These are phyloP conservation scores for Pulveroboletus sp. DNA, from an alignment of 768 basidiomycete species.

Conservation along the genomic window DNA sequence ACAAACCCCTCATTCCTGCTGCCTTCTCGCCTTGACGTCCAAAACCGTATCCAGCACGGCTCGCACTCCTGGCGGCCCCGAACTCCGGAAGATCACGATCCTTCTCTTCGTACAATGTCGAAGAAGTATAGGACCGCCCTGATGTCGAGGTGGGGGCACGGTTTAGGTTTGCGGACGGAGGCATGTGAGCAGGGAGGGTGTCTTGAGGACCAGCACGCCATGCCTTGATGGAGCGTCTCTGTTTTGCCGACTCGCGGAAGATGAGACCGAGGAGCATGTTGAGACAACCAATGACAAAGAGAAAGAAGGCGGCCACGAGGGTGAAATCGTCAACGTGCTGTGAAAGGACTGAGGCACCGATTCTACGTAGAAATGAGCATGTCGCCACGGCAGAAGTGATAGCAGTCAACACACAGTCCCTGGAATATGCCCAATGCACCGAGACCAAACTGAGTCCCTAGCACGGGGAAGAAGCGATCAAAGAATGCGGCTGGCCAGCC, in stretches of 20 bases:
- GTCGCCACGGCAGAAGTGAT: neutral
- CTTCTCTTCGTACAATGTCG: constrained; percentile 31
- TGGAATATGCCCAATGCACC: constrained; percentile 87
- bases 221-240: constrained; percentile 56
- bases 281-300: constrained; percentile 87
- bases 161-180: constrained; percentile 17
- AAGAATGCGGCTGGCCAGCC: constrained; percentile 80
- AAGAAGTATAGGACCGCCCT: constrained; percentile 22
- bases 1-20: constrained; percentile 53
- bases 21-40: constrained; percentile 75
- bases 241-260: constrained; percentile 59
- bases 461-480: constrained; percentile 77
- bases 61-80: constrained; percentile 16
- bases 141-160: constrained; percentile 23
- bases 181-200: constrained; percentile 46
- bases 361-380: constrained; percentile 34
- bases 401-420: constrained; percentile 54
- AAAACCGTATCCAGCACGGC: constrained; percentile 65
- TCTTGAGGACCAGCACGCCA: constrained; percentile 55
- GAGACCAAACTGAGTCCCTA: constrained; percentile 79
- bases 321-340: constrained; percentile 85
- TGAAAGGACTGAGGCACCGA: constrained; percentile 67
- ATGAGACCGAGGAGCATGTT: constrained; percentile 77
- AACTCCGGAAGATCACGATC: constrained; percentile 18
- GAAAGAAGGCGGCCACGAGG: constrained; percentile 86